A percentile compares a stretch with the other conserved stretches of the same genome.
phyloP scores from a whole-genome alignment of 345 rosid genomes.

The Camelina sativa region DNA sequence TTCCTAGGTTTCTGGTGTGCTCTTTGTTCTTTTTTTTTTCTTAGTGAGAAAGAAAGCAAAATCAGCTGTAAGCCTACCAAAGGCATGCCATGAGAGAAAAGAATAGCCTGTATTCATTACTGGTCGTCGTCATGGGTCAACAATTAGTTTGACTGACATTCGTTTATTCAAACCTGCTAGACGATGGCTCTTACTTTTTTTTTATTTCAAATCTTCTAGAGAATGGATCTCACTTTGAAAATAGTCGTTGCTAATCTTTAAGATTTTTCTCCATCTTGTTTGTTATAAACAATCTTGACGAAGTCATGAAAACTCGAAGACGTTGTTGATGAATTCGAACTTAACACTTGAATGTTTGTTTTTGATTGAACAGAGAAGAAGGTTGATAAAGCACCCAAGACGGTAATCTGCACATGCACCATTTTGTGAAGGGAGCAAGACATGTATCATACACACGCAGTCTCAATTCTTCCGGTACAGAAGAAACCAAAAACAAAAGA shows the following conservation, averaged over 20 bases:
- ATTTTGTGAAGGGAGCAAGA: slow-evolving; percentile 59
- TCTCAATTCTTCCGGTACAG: slow-evolving; percentile 52
- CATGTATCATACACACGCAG: slow-evolving; percentile 35
- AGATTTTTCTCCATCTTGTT: background rate
- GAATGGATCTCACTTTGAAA: background rate
- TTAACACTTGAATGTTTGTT: slow-evolving; percentile 6
- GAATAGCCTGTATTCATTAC: slow-evolving; percentile 8
- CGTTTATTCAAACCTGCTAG: slow-evolving; percentile 7
- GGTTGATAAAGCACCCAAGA: slow-evolving; percentile 71
- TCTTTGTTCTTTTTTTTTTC: background rate
- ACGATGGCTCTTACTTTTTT: background rate
- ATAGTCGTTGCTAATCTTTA: background rate
- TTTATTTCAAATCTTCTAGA: background rate
- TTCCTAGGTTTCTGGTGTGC: slow-evolving; percentile 11
- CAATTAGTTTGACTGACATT: slow-evolving; percentile 16
- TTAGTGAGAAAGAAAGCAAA: background rate
- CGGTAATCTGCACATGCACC: slow-evolving; percentile 81
- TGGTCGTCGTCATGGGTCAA: slow-evolving; percentile 3
- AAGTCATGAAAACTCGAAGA: background rate
- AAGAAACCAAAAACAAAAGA: slow-evolving; percentile 35
- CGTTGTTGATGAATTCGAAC: background rate
- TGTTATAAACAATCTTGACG: background rate
- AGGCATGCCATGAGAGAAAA: slow-evolving; percentile 11
- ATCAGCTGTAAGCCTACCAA: background rate
- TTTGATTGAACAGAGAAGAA: slow-evolving; percentile 75